Base-by-base conservation (phyloP, 169 alveolate genomes). In the Cryptosporidium bovis region DNA sequence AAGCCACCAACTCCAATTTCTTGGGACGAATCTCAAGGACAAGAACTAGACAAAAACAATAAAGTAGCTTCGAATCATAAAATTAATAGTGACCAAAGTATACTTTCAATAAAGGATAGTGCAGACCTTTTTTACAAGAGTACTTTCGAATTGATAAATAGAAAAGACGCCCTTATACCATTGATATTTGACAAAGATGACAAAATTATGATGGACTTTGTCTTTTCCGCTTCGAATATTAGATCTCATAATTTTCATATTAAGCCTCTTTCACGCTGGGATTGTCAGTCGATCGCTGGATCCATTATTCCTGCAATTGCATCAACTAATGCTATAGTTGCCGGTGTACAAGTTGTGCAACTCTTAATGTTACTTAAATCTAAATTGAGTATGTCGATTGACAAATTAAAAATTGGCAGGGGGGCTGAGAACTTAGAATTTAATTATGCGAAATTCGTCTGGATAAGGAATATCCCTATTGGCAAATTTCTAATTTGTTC, bases 281-380 rank as follows among this genome's bases (percentile, higher is more conserved):
- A 92, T 71, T 85, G 96, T 18, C 97, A 97, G 71, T 95, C 97
- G 44, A 97, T 97, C 24, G 99, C 99, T 10, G 99, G 99, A n/a
- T 95, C 97, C 66, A 97, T 97, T 51, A 94, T 97, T 3, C 99
- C 99, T 1, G 99, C 99, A 29, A 94, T 97, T 53, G 98, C 99
- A 3, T 93, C 97, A 36, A 96, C 99, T 2, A 97, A 97, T 93
- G 97, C 98, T 0, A 94, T 97, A 12, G 98, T 96, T 24, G 97
- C 99, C 64, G 96, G 98, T 0, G 82, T 95, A 4, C 97, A 97
- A 92, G 97, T 95, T 6, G 60, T 92, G 46, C 98, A 97, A 91
- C 91, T 94, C 31, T 65, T 93, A 36, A 93, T 93, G 1, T 64
- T 92, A 27, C 40, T 66, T 20, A 66, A 51, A 15, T 62, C 69